Evolutionary conservation across 1,284 basidiomycete species (phyloP), one percentile per base, ranked within the genome.

Genomic region (Melampsora americana): DNA sequence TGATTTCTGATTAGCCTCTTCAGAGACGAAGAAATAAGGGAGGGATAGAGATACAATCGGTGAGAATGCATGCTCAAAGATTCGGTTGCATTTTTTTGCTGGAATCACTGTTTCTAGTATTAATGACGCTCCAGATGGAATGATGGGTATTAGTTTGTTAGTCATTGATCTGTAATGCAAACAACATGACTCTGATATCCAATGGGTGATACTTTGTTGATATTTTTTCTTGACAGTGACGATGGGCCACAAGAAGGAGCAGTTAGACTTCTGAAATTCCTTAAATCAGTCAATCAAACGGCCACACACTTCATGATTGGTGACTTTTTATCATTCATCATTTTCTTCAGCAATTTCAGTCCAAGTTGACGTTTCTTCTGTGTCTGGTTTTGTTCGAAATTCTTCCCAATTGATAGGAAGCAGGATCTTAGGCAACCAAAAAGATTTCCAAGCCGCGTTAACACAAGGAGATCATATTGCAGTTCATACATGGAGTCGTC

Each of bases 271-370:
- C 87, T 87, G 81, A 71, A 83, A 12, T 92, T 91, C 81, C 84
- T 93, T 67, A 78, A 85, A 78, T 71, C 84, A 20, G 86, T 91
- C 76, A 86, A 88, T 72, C 82, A 88, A 77, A 85, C 82, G 12
- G 87, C 88, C 1, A 93, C 92, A 1, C 91, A 93, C 82, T 93
- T 93, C 82, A 87, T 92, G 84, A 93, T 94, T 79, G 92, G 92
- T 42, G 44, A 26, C 28, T 65, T n/a, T 26, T 46, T 28, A n/a
- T 44, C 42, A 66, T 84, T 89, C 81, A 86, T 87, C 16, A 81
- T 35, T 80, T 86, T 66, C 90, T 92, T 26, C 18, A 18, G 16
- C 48, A 18, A 26, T 44, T 18, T 23, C 65, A n/a, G 3, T 20
- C 32, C 12, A n/a, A 66, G 65, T 20, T 12, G n/a, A 39, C n/a